A percentile compares a stretch with the other conserved stretches of the same genome.
phyloP scores from a whole-genome alignment of 2,329 filamentous ascomycete genomes.

The Aspergillus clavatus region DNA sequence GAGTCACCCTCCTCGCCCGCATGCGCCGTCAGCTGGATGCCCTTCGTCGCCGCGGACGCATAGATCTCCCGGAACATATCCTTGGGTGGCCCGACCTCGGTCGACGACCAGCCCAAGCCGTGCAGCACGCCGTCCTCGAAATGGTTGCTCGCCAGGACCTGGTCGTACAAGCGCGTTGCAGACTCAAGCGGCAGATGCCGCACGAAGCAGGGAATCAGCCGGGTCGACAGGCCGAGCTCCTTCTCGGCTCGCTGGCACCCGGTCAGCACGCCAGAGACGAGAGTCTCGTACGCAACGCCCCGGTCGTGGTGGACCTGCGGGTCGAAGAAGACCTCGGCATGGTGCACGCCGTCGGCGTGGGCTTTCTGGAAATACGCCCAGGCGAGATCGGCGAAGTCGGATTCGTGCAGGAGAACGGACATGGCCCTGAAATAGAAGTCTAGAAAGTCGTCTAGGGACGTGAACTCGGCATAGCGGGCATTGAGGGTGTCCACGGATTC shows the following conservation, averaged over 20 bases:
- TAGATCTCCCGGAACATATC: conserved; percentile 60
- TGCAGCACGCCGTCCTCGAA: conserved; percentile 50
- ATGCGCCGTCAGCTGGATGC: conserved; percentile 64
- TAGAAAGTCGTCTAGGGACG: conserved; percentile 70
- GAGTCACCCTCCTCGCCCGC: conserved; percentile 71
- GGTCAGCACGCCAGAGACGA: conserved; percentile 59
- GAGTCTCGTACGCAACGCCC: conserved; percentile 58
- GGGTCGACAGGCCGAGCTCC: conserved; percentile 61
- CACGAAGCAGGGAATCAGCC: conserved; percentile 68
- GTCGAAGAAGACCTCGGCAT: conserved; percentile 78
- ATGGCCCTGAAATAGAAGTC: conserved; percentile 75
- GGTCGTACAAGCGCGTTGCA: conserved; percentile 42
- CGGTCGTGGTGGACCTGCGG: conserved; percentile 67
- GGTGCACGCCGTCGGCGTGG: conserved; percentile 59
- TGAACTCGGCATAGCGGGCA: conserved; percentile 62
- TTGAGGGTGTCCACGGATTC: conserved; percentile 55
- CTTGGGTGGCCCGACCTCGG: conserved; percentile 52
- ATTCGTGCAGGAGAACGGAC: conserved; percentile 58
- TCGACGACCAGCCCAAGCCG: conserved; percentile 66
- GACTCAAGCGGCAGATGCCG: conserved; percentile 61
- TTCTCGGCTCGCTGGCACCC: conserved; percentile 57
- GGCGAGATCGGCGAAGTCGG: conserved; percentile 69
- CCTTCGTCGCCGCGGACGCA: conserved; percentile 46
- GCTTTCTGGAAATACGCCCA: conserved; percentile 67
- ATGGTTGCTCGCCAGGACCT: conserved; percentile 37